These are phyloP conservation scores for Saitozyma sp. DNA, from an alignment of 768 basidiomycete genomes.

Conservation along the genomic window DNA sequence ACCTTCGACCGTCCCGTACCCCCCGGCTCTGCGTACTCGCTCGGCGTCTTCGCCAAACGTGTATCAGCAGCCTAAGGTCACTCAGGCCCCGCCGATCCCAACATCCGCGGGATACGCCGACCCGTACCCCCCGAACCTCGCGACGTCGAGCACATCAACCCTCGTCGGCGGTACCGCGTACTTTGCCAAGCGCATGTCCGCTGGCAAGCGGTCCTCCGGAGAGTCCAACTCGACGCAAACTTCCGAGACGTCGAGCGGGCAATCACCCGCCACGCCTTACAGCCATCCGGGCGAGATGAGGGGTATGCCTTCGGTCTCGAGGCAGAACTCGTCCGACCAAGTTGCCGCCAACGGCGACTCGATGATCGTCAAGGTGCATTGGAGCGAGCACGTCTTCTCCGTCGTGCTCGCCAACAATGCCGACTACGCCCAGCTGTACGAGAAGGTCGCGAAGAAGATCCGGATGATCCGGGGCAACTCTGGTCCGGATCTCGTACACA, in stretches of 20 bases:
- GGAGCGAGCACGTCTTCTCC: conserved; percentile 64
- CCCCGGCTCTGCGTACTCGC: conserved; percentile 52
- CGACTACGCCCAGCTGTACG: conserved; percentile 78
- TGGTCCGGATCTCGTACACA: conserved; percentile 40
- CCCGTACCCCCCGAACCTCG: neutral
- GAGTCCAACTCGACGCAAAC: conserved; percentile 55
- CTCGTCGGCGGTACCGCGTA: conserved; percentile 41
- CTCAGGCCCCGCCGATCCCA: conserved; percentile 7
- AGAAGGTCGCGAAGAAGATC: conserved; percentile 90
- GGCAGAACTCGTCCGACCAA: too few species aligned
- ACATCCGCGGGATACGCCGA: conserved; percentile 9
- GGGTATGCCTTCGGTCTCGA: neutral
- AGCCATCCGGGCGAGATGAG: conserved; percentile 17
- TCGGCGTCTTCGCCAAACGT: conserved; percentile 55
- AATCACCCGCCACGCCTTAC: conserved; percentile 56
- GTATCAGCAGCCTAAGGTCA: conserved; percentile 45
- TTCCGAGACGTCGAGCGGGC: conserved; percentile 60
- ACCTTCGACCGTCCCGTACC: conserved; percentile 19
- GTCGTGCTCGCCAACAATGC: conserved; percentile 77
- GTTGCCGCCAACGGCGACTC: conserved; percentile 48
- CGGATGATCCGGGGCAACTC: conserved; percentile 73
- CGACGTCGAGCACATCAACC: conserved; percentile 21
- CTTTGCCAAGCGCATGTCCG: conserved; percentile 34
- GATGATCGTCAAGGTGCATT: conserved; percentile 91
- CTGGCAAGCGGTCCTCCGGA: conserved; percentile 43